Percentiles rank a stretch among this genome's conserved stretches.
phyloP scores from a whole-genome alignment of 139 green algal species.

The Picochlorum sp. region DNA sequence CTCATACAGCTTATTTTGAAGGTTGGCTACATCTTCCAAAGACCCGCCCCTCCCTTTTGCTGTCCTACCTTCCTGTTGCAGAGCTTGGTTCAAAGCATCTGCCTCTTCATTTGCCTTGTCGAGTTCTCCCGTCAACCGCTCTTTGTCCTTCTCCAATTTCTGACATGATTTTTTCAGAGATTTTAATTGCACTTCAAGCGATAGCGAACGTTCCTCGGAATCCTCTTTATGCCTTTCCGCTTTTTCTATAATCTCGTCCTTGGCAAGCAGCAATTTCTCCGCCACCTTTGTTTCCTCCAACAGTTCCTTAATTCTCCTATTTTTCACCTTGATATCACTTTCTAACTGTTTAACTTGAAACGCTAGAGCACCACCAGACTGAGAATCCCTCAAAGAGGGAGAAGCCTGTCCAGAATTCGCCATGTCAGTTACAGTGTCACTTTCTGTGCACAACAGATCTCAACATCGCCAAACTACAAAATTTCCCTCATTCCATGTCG shows the following conservation, averaged over 20 bases:
- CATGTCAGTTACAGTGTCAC: too few relatives aligned
- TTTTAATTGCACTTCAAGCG: background rate
- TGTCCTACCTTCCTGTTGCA: background rate
- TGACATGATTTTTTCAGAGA: background rate
- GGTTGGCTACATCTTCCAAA: background rate
- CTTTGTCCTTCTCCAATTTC: background rate
- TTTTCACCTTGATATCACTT: constrained; percentile 1
- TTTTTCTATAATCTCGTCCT: constrained; percentile 13
- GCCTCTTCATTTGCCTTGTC: constrained; percentile 1
- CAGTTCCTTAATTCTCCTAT: background rate
- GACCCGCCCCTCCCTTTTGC: background rate
- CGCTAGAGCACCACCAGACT: background rate
- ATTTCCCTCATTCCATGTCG: too few relatives aligned
- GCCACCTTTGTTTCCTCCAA: background rate
- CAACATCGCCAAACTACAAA: too few relatives aligned
- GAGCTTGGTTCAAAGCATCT: constrained; percentile 1
- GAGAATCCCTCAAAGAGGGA: too few relatives aligned
- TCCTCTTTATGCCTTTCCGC: background rate
- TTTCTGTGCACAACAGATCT: too few relatives aligned
- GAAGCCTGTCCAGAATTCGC: too few relatives aligned
- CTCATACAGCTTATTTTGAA: background rate
- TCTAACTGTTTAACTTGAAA: background rate
- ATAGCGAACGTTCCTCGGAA: background rate
- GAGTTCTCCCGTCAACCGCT: background rate
- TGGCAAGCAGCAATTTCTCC: background rate